A percentile compares a stretch with the other conserved stretches of the same genome.
Conservation (phyloP, 176 grass and related monocot species). For the Oryza officinalis region DNA sequence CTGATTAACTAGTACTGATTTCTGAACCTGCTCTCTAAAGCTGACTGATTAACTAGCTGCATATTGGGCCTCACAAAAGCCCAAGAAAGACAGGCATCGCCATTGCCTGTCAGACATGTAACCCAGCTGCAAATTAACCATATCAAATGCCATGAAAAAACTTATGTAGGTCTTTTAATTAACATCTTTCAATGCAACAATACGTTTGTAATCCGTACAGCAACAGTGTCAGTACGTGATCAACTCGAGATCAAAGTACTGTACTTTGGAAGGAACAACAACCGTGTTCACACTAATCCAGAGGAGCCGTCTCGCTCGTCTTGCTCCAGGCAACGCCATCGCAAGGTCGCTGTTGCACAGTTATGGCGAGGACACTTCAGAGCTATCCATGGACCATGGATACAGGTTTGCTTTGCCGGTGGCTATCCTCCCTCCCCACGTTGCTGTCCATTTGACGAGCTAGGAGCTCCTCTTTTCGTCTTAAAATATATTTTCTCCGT, state of each 20-base stretch:
- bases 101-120: neutral
- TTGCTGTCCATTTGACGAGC: neutral
- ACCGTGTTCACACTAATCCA: neutral
- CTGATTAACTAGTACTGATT: too few species aligned
- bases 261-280: neutral
- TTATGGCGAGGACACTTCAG: neutral
- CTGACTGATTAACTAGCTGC: neutral
- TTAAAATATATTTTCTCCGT: too few species aligned
- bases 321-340: neutral
- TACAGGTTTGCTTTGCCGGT: neutral
- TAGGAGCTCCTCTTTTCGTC: neutral
- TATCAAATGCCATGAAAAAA: neutral
- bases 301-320: neutral
- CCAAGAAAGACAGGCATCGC: neutral
- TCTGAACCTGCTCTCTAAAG: neutral
- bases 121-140: neutral
- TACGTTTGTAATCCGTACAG: neutral
- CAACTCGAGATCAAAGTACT: neutral
- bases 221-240: neutral
- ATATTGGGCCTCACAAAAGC: neutral
- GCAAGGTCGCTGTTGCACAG: neutral
- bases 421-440: neutral
- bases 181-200: neutral
- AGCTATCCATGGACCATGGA: neutral
- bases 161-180: too few species aligned